Conservation (phyloP, 352 stramenopile genomes). For the Phytophthora lateralis region DNA sequence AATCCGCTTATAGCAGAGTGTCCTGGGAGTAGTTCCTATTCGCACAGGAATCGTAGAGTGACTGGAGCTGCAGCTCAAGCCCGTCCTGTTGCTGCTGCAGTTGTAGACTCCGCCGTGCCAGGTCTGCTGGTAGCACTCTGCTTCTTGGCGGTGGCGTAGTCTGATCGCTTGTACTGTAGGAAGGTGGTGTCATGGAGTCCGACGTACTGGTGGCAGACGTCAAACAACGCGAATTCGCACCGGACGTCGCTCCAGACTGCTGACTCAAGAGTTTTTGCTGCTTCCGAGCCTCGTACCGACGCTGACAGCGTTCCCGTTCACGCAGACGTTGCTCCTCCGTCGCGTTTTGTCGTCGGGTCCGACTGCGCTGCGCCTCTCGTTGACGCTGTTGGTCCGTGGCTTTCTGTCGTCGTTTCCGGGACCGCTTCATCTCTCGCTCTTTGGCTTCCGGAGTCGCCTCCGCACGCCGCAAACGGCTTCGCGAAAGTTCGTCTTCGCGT, state of each 20-base stretch:
- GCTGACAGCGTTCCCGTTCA: slow-evolving; percentile 70
- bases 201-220: background rate
- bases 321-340: slow-evolving; percentile 64
- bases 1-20: background rate
- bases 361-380: slow-evolving; percentile 66
- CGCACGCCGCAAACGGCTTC: slow-evolving; percentile 53
- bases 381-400: slow-evolving; percentile 69
- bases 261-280: slow-evolving; percentile 28
- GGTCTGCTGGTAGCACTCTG: slow-evolving; percentile 21
- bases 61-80: slow-evolving; percentile 27
- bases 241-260: slow-evolving; percentile 9
- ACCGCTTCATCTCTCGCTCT: slow-evolving; percentile 63
- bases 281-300: slow-evolving; percentile 72
- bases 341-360: slow-evolving; percentile 56
- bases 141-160: slow-evolving; percentile 9
- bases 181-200: slow-evolving; percentile 2
- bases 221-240: background rate
- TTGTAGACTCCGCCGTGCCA: slow-evolving; percentile 29
- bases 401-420: slow-evolving; percentile 59
- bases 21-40: background rate
- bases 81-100: slow-evolving; percentile 33
- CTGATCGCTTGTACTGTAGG: slow-evolving; percentile 16
- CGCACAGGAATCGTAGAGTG: slow-evolving; percentile 28
- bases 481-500: slow-evolving; percentile 49
- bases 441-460: slow-evolving; percentile 48